These are phyloP conservation scores for Phaeotremella fagi DNA, from an alignment of 768 basidiomycete genomes.

Conservation along the genomic window DNA sequence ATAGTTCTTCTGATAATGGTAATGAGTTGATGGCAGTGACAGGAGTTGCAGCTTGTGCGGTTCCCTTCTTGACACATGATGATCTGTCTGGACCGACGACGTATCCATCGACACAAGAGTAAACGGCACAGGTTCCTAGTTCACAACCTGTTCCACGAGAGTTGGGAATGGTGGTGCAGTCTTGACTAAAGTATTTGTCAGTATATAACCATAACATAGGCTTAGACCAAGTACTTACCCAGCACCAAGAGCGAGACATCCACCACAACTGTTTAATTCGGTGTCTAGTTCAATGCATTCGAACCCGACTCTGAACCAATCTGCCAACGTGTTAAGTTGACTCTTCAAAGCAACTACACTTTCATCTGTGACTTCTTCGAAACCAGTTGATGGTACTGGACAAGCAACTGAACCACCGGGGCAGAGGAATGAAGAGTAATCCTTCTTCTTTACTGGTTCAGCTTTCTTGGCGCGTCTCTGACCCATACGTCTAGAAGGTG, in stretches of 20 bases:
- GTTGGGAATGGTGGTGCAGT: constrained; percentile 42
- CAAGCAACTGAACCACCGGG: constrained; percentile 43
- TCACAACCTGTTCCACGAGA: constrained; percentile 44
- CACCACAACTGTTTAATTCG: constrained; percentile 48
- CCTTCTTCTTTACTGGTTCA: constrained; percentile 41
- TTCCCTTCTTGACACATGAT: constrained; percentile 37
- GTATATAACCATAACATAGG: too few relatives aligned
- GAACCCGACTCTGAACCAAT: constrained; percentile 49
- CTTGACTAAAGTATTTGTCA: constrained; percentile 26
- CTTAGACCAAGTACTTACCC: too few relatives aligned
- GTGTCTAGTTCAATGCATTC: constrained; percentile 47
- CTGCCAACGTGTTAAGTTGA: constrained; percentile 37
- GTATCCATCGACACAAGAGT: constrained; percentile 44
- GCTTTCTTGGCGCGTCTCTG: constrained; percentile 23
- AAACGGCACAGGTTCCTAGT: constrained; percentile 34
- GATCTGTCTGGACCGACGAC: constrained; percentile 38
- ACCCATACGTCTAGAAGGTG: constrained; percentile 39
- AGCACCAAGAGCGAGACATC: constrained; percentile 43
- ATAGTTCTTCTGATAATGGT: neutral
- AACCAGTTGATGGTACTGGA: constrained; percentile 24
- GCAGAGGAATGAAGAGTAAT: constrained; percentile 49
- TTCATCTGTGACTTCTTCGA: constrained; percentile 25
- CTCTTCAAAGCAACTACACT: constrained; percentile 22
- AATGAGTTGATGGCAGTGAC: constrained; percentile 18
- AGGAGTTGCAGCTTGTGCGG: constrained; percentile 27